phyloP scores from a whole-genome alignment of 768 basidiomycete genomes.

The Rhodocollybia butyracea region DNA sequence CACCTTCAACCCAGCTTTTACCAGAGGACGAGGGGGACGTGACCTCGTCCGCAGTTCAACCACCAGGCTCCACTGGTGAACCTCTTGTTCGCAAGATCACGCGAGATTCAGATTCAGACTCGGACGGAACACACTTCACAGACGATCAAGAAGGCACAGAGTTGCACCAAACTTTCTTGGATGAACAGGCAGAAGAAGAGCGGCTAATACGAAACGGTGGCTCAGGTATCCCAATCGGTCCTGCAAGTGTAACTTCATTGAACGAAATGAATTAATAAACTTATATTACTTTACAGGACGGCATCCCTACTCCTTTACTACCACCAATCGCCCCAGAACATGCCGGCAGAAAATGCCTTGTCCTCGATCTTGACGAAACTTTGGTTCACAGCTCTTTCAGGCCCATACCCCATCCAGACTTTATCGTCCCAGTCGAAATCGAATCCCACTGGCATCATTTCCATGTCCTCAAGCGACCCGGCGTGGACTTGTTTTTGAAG shows the following conservation, averaged over 20 bases:
- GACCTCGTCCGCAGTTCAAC: slow-evolving; percentile 86
- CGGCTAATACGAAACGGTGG: slow-evolving; percentile 87
- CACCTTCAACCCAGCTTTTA: slow-evolving; percentile 29
- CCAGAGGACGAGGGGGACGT: slow-evolving; percentile 79
- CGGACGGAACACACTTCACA: slow-evolving; percentile 58
- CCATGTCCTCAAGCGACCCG: slow-evolving; percentile 97
- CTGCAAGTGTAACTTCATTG: slow-evolving; percentile 55
- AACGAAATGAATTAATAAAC: too few relatives aligned
- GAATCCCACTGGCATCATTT: slow-evolving; percentile 98
- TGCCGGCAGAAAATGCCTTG: slow-evolving; percentile 89
- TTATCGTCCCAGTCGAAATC: slow-evolving; percentile 98
- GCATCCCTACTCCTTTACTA: slow-evolving; percentile 80
- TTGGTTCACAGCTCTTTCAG: slow-evolving; percentile 98
- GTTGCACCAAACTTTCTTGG: slow-evolving; percentile 32
- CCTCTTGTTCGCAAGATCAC: slow-evolving; percentile 30
- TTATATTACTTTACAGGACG: slow-evolving; percentile 62
- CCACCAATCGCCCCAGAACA: slow-evolving; percentile 81
- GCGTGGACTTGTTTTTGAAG: slow-evolving; percentile 94
- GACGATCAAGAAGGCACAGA: slow-evolving; percentile 65
- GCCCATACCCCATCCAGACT: slow-evolving; percentile 94
- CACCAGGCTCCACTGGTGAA: slow-evolving; percentile 70
- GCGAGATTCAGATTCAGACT: slow-evolving; percentile 29
- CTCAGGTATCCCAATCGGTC: slow-evolving; percentile 91
- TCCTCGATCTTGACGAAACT: slow-evolving; percentile 96
- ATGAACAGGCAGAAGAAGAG: slow-evolving; percentile 88